These are phyloP conservation scores for Rhodamnia rubescens DNA, from an alignment of 345 rosid genomes.

Conservation along the genomic window DNA sequence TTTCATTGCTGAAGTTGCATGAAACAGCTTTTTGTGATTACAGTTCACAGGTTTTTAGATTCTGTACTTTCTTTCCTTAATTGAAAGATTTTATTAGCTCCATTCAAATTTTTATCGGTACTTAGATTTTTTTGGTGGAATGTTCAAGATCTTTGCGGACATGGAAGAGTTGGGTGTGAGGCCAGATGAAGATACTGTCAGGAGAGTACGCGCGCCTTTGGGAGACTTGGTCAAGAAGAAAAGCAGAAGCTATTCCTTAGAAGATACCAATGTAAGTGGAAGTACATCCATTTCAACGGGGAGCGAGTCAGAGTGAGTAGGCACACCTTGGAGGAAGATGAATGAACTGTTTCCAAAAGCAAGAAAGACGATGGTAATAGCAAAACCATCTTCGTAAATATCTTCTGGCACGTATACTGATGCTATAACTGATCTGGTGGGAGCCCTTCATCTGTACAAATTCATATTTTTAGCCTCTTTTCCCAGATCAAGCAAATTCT, in stretches of 20 bases:
- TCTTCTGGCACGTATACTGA: not conserved
- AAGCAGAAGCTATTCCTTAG: conserved; percentile 43
- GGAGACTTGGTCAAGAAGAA: conserved; percentile 49
- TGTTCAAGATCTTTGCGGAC: conserved; percentile 67
- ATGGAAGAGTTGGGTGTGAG: conserved; percentile 82
- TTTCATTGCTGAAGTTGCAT: not conserved
- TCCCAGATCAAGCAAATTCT: not conserved
- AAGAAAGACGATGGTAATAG: not conserved
- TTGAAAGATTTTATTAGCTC: not conserved
- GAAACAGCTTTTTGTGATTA: not conserved
- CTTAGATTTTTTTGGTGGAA: not conserved
- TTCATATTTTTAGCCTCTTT: not conserved
- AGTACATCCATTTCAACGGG: conserved; percentile 71
- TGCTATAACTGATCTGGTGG: not conserved
- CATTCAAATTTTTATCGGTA: not conserved
- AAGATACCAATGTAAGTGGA: conserved; percentile 51
- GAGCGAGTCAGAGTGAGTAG: conserved; percentile 70
- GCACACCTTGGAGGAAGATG: conserved; percentile 14
- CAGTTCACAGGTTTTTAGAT: not conserved
- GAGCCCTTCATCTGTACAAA: not conserved
- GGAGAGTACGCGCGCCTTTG: conserved; percentile 52
- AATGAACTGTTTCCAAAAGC: not conserved
- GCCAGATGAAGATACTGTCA: conserved; percentile 69
- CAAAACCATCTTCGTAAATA: not conserved
- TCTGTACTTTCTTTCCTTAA: not conserved